Evolutionary conservation across 257 asterid species (phyloP).

Genomic region (Solanum phureja): DNA sequence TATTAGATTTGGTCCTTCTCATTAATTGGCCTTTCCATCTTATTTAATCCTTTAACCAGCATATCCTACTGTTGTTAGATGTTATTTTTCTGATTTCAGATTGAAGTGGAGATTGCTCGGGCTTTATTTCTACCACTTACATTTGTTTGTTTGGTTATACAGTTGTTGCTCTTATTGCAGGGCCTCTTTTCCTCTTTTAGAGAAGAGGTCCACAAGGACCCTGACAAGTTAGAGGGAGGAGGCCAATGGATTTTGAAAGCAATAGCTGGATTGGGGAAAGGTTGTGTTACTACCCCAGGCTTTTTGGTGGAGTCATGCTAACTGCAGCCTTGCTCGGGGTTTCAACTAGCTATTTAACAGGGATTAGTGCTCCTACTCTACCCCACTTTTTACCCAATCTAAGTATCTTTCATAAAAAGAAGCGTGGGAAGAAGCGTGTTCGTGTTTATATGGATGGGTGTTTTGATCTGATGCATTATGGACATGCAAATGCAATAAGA

Average conservation of each 20-base stretch:
- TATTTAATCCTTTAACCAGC: neutral
- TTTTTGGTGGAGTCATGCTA: constrained; percentile 89
- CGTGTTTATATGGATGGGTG: constrained; percentile 99
- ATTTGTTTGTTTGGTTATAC: neutral
- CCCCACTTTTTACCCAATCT: constrained; percentile 56
- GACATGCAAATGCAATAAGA: constrained; percentile 97
- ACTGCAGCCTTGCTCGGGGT: constrained; percentile 82
- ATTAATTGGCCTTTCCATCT: neutral
- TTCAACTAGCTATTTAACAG: constrained; percentile 74
- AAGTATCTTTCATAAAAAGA: constrained; percentile 46
- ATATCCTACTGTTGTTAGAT: neutral
- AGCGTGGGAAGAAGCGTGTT: constrained; percentile 66
- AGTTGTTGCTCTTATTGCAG: constrained; percentile 19
- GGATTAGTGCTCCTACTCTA: constrained; percentile 50
- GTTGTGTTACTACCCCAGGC: constrained; percentile 56
- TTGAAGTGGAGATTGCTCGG: neutral
- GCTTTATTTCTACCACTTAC: neutral
- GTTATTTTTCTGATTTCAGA: neutral
- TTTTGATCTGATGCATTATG: constrained; percentile 99
- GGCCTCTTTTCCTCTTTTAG: constrained; percentile 63
- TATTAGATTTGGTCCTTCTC: neutral
- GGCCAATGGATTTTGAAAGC: constrained; percentile 70
- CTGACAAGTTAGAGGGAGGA: constrained; percentile 9
- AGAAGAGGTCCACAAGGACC: constrained; percentile 15
- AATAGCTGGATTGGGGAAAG: constrained; percentile 76